These are phyloP conservation scores for Carallia pectinifolia DNA, from an alignment of 345 rosid species.

Conservation along the genomic window DNA sequence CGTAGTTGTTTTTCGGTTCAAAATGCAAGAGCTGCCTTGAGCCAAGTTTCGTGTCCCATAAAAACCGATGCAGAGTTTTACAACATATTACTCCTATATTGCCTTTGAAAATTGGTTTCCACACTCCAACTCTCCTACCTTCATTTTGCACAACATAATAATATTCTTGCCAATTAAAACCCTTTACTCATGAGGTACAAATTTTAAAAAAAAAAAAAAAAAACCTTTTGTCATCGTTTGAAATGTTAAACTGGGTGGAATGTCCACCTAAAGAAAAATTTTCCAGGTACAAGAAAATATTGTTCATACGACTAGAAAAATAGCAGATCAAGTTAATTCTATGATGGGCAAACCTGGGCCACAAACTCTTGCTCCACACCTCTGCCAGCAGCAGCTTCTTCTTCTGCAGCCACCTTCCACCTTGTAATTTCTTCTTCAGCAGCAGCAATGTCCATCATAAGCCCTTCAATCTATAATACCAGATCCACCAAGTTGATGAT, in stretches of 20 bases:
- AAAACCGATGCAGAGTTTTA: not conserved
- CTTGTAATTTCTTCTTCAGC: conserved; percentile 98
- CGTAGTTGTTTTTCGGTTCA: not conserved
- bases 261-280: not conserved
- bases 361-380: conserved; percentile 82
- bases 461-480: conserved; percentile 83
- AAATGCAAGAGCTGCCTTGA: not conserved
- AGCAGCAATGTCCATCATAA: conserved; percentile 92
- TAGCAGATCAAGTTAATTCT: conserved; percentile 1
- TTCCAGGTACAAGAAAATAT: not conserved
- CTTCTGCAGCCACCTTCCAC: conserved; percentile 99
- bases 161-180: not conserved
- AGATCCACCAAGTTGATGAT: not conserved
- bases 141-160: not conserved
- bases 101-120: not conserved
- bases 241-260: not conserved
- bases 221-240: not conserved
- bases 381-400: conserved; percentile 97
- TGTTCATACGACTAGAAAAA: not conserved
- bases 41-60: not conserved
- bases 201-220: no score
- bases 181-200: not conserved
- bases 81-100: not conserved
- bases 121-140: no score
- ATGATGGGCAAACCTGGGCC: conserved; percentile 52